Evolutionary conservation across 495 filamentous ascomycete species (phyloP).

Genomic region (Hypoxylon fuscum): DNA sequence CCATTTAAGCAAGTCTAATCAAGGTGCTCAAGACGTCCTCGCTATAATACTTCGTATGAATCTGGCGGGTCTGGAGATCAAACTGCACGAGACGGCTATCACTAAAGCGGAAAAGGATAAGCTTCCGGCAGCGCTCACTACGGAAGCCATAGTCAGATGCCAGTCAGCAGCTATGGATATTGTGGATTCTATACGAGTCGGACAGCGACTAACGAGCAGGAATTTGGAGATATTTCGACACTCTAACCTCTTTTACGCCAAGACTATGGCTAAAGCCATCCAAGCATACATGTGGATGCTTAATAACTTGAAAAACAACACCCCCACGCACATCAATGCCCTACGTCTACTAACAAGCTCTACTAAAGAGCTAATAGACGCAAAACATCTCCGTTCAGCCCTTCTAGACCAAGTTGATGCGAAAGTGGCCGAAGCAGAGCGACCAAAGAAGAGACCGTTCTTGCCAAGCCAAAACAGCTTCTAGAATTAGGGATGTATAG

Average conservation of each 20-base stretch:
- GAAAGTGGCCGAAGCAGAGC: constrained; percentile 4
- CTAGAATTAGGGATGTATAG: too few species aligned
- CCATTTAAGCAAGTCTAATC: not conserved
- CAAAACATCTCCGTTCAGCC: not conserved
- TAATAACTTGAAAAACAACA: not conserved
- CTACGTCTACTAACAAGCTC: not conserved
- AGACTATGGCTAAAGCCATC: constrained; percentile 2
- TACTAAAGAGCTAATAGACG: constrained; percentile 1
- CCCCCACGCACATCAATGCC: not conserved
- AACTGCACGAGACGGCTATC: constrained; percentile 4
- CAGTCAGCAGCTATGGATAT: constrained; percentile 2
- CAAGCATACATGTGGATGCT: constrained; percentile 4
- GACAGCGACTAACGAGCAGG: not conserved
- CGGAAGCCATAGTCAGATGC: constrained; percentile 5
- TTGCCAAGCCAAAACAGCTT: not conserved
- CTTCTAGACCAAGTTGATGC: constrained; percentile 3
- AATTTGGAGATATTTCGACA: not conserved
- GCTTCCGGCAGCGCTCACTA: constrained; percentile 2
- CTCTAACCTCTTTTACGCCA: not conserved
- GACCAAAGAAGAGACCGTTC: constrained; percentile 1
- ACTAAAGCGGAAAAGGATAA: constrained; percentile 4
- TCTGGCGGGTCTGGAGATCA: not conserved
- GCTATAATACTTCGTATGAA: constrained; percentile 2
- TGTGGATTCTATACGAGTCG: not conserved
- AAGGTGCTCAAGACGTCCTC: not conserved